These are phyloP conservation scores for Pleurotus sapidus DNA, from an alignment of 768 basidiomycete genomes.

Conservation along the genomic window DNA sequence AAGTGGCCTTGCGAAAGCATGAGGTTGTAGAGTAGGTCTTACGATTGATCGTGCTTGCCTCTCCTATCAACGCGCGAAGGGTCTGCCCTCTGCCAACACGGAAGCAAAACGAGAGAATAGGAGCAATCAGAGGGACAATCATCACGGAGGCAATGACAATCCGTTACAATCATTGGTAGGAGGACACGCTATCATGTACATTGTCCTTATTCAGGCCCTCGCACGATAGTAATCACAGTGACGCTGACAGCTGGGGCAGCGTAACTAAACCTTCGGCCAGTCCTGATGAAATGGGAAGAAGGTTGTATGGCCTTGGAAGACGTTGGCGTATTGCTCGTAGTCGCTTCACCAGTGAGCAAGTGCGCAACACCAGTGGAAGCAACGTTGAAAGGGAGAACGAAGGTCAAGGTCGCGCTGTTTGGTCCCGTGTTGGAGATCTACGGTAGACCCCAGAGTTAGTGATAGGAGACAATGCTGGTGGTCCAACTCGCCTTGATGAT, in stretches of 20 bases:
- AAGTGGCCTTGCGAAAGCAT: too few species aligned
- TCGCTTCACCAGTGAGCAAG: constrained; percentile 44
- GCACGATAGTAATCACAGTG: constrained; percentile 32
- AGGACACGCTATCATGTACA: too few species aligned
- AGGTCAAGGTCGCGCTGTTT: constrained; percentile 39
- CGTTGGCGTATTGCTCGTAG: constrained; percentile 55
- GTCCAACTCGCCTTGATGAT: constrained; percentile 51
- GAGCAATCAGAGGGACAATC: too few species aligned
- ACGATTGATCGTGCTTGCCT: too few species aligned
- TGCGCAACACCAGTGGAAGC: constrained; percentile 39
- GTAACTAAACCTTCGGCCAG: constrained; percentile 51
- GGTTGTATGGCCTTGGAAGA: constrained; percentile 48
- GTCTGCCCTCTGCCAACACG: too few species aligned
- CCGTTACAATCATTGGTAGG: too few species aligned
- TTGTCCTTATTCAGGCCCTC: too few species aligned
- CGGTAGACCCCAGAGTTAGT: neutral
- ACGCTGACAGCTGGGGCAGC: constrained; percentile 47
- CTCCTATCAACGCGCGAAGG: too few species aligned
- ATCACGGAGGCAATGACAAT: too few species aligned
- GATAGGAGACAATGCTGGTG: too few species aligned
- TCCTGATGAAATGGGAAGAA: constrained; percentile 36
- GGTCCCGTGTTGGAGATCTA: constrained; percentile 54
- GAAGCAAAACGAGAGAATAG: too few species aligned
- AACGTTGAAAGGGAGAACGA: constrained; percentile 55
- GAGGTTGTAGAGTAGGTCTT: too few species aligned